Conservation (phyloP, 352 stramenopile genomes). For the Globisporangium rhizosaccharum region DNA sequence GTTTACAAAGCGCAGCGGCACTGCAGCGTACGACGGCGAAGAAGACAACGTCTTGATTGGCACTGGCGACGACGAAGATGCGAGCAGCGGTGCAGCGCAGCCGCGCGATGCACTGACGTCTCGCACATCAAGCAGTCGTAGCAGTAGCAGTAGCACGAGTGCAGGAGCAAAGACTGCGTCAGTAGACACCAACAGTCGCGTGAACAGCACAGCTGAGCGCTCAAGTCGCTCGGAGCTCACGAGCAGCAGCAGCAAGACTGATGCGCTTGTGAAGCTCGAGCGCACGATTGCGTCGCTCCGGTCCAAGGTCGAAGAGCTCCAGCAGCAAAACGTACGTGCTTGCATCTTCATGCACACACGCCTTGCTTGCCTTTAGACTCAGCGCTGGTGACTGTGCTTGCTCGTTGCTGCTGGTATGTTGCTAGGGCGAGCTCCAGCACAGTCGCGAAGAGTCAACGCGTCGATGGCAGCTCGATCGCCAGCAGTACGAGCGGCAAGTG, state of each 20-base stretch:
- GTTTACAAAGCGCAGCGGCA: constrained; percentile 44
- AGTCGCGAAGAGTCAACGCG: constrained; percentile 52
- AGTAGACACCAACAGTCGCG: background rate
- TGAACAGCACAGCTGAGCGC: background rate
- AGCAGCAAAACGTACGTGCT: constrained; percentile 68
- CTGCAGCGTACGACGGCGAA: constrained; percentile 29
- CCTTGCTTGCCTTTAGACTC: background rate
- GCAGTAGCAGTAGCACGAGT: background rate
- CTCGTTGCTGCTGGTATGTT: background rate
- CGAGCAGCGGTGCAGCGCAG: background rate
- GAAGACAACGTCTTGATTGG: constrained; percentile 70
- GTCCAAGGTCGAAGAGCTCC: constrained; percentile 57
- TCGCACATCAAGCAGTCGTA: constrained; percentile 3
- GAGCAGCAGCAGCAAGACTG: constrained; percentile 9
- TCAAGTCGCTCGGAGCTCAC: constrained; percentile 4
- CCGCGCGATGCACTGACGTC: constrained; percentile 12
- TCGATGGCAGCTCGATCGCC: constrained; percentile 62
- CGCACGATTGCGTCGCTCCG: constrained; percentile 48
- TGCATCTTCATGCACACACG: background rate
- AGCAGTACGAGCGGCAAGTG: constrained; percentile 63
- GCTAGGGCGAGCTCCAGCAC: constrained; percentile 53
- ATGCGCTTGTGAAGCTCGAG: constrained; percentile 45
- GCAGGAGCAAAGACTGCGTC: background rate
- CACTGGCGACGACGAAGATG: constrained; percentile 32
- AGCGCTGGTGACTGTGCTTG: constrained; percentile 1